Conservation (phyloP, 2,329 filamentous ascomycete genomes). For the Pezicula rhizophila region DNA sequence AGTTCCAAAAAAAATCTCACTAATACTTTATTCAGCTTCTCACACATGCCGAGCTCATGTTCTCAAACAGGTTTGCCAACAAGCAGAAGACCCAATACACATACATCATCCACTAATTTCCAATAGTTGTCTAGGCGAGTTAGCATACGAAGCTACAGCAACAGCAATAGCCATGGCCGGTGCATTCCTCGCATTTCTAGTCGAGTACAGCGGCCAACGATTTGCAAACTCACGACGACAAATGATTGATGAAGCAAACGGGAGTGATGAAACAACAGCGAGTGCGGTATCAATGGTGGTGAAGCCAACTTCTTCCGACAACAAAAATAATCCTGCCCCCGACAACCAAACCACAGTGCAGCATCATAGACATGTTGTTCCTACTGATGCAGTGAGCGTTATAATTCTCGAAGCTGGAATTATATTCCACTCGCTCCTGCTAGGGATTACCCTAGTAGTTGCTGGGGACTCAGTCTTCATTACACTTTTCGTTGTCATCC, state of each 20-base stretch:
- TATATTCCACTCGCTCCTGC: constrained; percentile 67
- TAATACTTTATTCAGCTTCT: constrained; percentile 46
- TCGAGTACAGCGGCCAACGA: constrained; percentile 62
- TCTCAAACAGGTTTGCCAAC: constrained; percentile 44
- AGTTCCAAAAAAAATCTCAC: background rate
- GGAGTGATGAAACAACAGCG: too few relatives aligned
- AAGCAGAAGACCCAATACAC: background rate
- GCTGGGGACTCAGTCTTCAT: constrained; percentile 49
- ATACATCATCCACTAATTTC: background rate
- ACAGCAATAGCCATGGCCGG: constrained; percentile 70
- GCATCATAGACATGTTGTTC: background rate
- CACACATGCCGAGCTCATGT: constrained; percentile 69
- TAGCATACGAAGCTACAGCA: constrained; percentile 63
- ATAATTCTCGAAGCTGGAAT: constrained; percentile 67
- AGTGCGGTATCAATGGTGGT: background rate
- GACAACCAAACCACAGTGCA: background rate
- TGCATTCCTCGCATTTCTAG: constrained; percentile 64
- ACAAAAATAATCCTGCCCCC: too few relatives aligned
- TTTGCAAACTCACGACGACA: constrained; percentile 35
- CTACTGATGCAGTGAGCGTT: constrained; percentile 50
- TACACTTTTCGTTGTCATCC: constrained; percentile 59
- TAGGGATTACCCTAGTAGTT: constrained; percentile 58
- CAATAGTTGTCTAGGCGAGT: constrained; percentile 50
- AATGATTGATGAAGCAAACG: background rate
- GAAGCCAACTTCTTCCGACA: too few relatives aligned